phyloP scores from a whole-genome alignment of 1,284 basidiomycete genomes.

The Cryptococcus hybrid region DNA sequence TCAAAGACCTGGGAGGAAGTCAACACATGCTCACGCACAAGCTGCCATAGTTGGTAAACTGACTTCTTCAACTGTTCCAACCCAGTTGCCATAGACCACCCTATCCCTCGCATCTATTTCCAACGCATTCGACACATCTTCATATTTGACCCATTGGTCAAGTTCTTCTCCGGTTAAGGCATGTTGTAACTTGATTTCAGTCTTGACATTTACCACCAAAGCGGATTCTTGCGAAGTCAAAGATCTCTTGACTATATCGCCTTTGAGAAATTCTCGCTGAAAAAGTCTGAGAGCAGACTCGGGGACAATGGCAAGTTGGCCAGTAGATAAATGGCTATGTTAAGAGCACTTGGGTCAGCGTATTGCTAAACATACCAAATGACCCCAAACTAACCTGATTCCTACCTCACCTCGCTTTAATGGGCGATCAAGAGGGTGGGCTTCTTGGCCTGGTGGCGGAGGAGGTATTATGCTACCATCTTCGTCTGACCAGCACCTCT shows the following conservation, averaged over 20 bases:
- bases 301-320: constrained; percentile 65
- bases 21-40: background rate
- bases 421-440: constrained; percentile 68
- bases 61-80: constrained; percentile 66
- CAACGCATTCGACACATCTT: constrained; percentile 60
- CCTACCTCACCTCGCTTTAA: constrained; percentile 76
- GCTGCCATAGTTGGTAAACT: constrained; percentile 4
- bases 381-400: constrained; percentile 54
- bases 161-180: constrained; percentile 65
- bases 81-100: constrained; percentile 79
- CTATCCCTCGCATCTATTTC: constrained; percentile 67
- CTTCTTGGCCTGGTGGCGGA: constrained; percentile 16
- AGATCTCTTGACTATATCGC: constrained; percentile 79
- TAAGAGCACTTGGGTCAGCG: background rate
- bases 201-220: constrained; percentile 64
- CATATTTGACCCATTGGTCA: constrained; percentile 62
- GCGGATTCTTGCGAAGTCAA: constrained; percentile 73
- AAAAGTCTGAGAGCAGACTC: constrained; percentile 70
- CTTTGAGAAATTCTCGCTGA: constrained; percentile 72
- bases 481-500: constrained; percentile 46
- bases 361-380: constrained; percentile 42
- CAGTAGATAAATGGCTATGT: constrained; percentile 52
- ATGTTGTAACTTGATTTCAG: constrained; percentile 68
- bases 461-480: constrained; percentile 21
- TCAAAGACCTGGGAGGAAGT: constrained; percentile 67